Evolutionary conservation across 495 filamentous ascomycete species (phyloP), one percentile per base, ranked within the genome.

Genomic region (Tuber calosporum): DNA sequence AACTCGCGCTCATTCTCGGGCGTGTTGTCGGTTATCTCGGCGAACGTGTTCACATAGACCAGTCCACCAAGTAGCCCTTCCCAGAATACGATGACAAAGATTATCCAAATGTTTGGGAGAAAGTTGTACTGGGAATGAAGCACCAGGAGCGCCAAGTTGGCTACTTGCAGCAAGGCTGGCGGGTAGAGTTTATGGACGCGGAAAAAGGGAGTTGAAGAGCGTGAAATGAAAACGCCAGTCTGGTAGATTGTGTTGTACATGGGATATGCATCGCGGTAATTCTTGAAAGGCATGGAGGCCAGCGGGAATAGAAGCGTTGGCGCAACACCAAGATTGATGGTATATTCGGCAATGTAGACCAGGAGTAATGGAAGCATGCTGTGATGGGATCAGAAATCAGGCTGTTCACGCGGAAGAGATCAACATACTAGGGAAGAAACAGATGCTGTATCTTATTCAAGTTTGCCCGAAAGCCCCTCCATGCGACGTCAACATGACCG

Each of bases 21-120:
- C 0, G 96, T 90, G 13, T 88, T 87, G 71, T 97, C 92, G 79
- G 90, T 89, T 74, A 99, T 95, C 82, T 94, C 91, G 1, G 94
- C 93, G 83, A 97, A 99, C 0, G 94, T 96, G 74, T 94, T 97
- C 66, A 98, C 93, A 79, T 99, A 99, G 0, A 97, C 95, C 13
- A 90, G 83, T 0, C 95, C 95, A 8, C 95, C 95, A 0, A 99
- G 85, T 53, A 99, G 82, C 0, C 95, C 95, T 81, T 97, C 94
- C 94, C 95, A 97, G 80, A 97, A 96, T n/a, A 97, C 84, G 67
- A 97, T 84, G 8, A 86, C 79, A 81, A 96, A 97, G 5, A 97
- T 82, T 34, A 96, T 79, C 79, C 91, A 97, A 15, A 97, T 89
- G 72, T 83, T 91, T 0, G 94, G 94, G 53, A 97, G 87, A 75